Percentiles rank a stretch among this genome's conserved stretches.
Conservation (phyloP, 2,329 filamentous ascomycete species). For the Calonectria honghensis region DNA sequence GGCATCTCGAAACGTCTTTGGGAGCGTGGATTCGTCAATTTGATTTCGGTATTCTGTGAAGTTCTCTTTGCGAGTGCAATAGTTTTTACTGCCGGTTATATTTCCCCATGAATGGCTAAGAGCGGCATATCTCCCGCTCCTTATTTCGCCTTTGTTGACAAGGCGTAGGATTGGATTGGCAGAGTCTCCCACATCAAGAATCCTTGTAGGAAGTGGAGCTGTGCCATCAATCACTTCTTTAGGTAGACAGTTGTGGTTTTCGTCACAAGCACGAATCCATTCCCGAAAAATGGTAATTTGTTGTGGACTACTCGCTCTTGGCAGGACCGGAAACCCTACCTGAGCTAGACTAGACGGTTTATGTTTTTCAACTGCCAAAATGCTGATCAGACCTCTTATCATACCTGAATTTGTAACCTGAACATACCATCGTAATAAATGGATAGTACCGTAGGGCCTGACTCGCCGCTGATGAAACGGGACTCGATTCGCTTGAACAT, state of each 20-base stretch:
- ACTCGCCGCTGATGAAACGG: neutral
- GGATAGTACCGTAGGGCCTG: neutral
- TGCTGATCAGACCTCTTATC: too few relatives aligned
- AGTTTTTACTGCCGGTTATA: neutral
- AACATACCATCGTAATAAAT: constrained; percentile 2
- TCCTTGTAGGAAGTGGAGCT: neutral
- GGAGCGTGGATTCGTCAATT: neutral
- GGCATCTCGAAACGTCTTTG: constrained; percentile 2
- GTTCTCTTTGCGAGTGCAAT: neutral
- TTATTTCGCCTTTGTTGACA: neutral
- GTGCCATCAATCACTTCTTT: neutral
- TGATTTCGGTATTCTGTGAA: neutral
- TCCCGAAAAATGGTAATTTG: neutral
- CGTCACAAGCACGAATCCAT: neutral
- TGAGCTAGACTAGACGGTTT: neutral
- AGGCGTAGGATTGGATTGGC: neutral
- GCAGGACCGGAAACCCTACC: neutral
- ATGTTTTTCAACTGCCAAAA: neutral
- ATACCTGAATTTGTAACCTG: neutral
- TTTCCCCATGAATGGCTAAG: neutral
- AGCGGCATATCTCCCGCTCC: neutral
- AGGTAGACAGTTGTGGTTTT: neutral
- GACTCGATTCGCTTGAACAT: neutral
- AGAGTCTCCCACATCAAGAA: neutral
- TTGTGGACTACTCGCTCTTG: neutral